phyloP scores from a whole-genome alignment of 2,329 filamentous ascomycete species.

The Trichothecium sympodiale region DNA sequence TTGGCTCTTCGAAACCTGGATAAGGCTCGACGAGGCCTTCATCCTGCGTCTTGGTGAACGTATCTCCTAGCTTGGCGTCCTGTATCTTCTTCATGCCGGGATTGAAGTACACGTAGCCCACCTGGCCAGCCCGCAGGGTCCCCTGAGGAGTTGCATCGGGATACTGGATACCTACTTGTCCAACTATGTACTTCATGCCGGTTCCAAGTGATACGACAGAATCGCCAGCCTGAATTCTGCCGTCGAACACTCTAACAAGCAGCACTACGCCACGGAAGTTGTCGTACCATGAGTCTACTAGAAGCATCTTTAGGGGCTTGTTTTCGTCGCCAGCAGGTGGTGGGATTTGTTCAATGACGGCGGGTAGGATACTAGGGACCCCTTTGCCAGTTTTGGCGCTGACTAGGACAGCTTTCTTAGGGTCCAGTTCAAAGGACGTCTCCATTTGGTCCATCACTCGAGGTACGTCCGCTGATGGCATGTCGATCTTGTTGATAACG shows the following conservation, averaged over 20 bases:
- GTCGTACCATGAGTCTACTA: conserved; percentile 98
- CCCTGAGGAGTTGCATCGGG: conserved; percentile 75
- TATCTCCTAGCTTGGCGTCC: conserved; percentile 93
- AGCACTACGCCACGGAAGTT: conserved; percentile 90
- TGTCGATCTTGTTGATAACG: conserved; percentile 93
- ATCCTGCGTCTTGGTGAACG: conserved; percentile 71
- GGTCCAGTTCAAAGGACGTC: conserved; percentile 77
- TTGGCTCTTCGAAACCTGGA: conserved; percentile 91
- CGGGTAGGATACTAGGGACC: conserved; percentile 70
- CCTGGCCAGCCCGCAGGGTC: conserved; percentile 76
- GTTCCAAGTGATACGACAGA: conserved; percentile 82
- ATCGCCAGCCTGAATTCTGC: conserved; percentile 71
- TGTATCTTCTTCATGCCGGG: conserved; percentile 96
- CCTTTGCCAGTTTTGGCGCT: conserved; percentile 93
- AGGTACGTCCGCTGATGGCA: conserved; percentile 78
- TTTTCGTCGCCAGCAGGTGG: conserved; percentile 61
- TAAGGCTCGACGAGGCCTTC: conserved; percentile 70
- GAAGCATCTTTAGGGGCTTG: conserved; percentile 69
- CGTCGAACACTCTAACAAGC: conserved; percentile 85
- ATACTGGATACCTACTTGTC: conserved; percentile 95
- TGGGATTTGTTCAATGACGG: conserved; percentile 76
- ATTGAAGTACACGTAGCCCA: conserved; percentile 95
- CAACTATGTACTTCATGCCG: conserved; percentile 79
- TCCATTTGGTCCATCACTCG: conserved; percentile 79
- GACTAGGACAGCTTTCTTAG: conserved; percentile 57